Base-by-base conservation (phyloP, 805 yeast species). In the Wickerhamiella shivajii region DNA sequence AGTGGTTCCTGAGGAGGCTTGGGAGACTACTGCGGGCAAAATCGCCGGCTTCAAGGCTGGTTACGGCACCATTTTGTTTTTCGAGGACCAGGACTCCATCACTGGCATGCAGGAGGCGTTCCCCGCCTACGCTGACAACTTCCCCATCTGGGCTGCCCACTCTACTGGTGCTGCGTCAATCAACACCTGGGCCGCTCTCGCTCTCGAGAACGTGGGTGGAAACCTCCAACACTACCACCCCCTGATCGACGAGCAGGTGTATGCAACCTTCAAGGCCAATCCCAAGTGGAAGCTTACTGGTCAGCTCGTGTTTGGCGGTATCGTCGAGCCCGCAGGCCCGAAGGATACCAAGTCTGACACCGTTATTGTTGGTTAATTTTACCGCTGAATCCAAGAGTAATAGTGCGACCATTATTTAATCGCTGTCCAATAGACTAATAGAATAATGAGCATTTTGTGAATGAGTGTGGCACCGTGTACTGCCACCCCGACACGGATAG, bases 161-260 rank as follows among this genome's bases (percentile, higher is more conserved):
- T 50, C 67, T 28, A 32, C 45, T 9, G 53, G 52, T 53, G 63
- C 66, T 34, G 69, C 69, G 34, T 69, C 65, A 54, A 64, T 67
- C 40, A 48, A 54, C 42, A 48, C 64, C 13, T 67, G 74, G 74
- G 52, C 67, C 26, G 66, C 66, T 18, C 51, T 67, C 18, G 55
- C 59, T 32, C 56, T 54, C 20, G 47, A 61, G 37, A 66, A 66
- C 31, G 47, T 66, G 27, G 72, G 71, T 41, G 68, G 60, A 40
- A 66, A 64, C 44, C 55, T 67, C 43, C 74, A 67, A 52, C 73
- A 67, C 51, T 68, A 61, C 60, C 64, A 63, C 49, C 64, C 59
- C 30, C 52, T 54, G 30, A 61, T 67, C 32, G 55, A 56, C 42
- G 59, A 47, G 24, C 31, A 29, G 18, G 43, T 52, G 13, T 61